Evolutionary conservation across 1,139 yeast species (phyloP).

Genomic region (Hyphopichia buzzinii): DNA sequence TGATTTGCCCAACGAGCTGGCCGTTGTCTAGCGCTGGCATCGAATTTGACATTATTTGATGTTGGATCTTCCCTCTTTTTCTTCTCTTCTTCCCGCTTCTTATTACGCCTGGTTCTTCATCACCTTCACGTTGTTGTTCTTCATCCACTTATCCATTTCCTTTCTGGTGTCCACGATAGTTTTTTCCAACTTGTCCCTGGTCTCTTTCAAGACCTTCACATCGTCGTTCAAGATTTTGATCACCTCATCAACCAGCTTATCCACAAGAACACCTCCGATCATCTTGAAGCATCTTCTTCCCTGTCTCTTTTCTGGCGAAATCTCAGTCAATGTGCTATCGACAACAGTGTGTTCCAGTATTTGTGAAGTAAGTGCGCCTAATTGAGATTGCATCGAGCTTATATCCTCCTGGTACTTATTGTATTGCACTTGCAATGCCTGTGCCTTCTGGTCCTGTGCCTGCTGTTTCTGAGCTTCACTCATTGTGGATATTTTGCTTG

Average conservation of each 20-base stretch:
- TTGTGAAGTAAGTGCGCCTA: conserved; percentile 47
- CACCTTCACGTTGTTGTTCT: conserved; percentile 62
- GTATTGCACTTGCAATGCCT: conserved; percentile 56
- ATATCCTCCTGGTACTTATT: conserved; percentile 62
- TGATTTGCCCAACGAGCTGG: too few species aligned
- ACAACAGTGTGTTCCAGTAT: conserved; percentile 43
- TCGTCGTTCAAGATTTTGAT: conserved; percentile 65
- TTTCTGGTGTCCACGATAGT: conserved; percentile 47
- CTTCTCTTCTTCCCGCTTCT: too few species aligned
- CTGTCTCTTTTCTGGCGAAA: conserved; percentile 36
- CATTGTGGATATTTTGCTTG: conserved; percentile 3
- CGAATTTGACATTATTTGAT: too few species aligned
- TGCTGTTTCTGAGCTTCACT: conserved; percentile 10
- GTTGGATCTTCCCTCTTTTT: too few species aligned
- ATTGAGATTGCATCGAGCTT: conserved; percentile 55
- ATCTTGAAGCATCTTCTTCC: conserved; percentile 84
- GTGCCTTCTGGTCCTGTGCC: conserved; percentile 43
- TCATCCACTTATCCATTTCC: conserved; percentile 68
- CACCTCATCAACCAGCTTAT: conserved; percentile 76
- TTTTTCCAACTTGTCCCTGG: conserved; percentile 43
- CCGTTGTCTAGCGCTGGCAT: too few species aligned
- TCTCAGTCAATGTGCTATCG: conserved; percentile 28
- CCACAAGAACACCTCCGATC: conserved; percentile 92
- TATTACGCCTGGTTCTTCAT: too few species aligned
- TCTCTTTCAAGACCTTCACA: conserved; percentile 40